Evolutionary conservation across 331 rosid genomes (phyloP), one percentile per base, ranked within the genome.

Genomic region (Dryas integrifolia): DNA sequence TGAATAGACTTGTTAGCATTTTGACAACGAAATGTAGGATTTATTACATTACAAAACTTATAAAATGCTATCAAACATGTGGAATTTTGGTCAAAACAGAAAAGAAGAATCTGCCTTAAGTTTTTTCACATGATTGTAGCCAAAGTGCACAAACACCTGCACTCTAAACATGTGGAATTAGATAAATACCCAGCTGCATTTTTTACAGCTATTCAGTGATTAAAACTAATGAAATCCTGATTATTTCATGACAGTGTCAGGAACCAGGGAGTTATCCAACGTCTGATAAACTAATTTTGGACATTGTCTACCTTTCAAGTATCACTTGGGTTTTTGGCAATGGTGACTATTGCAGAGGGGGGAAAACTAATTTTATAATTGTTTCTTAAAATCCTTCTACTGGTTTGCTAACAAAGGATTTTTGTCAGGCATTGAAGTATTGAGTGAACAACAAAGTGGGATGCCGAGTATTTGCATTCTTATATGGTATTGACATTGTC

Each of bases 401-500:
- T 2, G 45, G 5, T 16, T 0, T 59, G 18, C 18, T 59, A 35
- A 30, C 65, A 35, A 38, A 13, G 4, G 1, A 0, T 59, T 13
- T 30, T 59, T 49, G 24, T 12, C 45, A 59, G 65, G 65, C 65
- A 59, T 35, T 59, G 65, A 59, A 59, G 65, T 18, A 59, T 59
- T 59, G 65, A 59, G 26, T 7, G 58, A 16, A n/a, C 26, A 16
- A 53, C 4, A 53, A 53, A 2, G 7, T 44, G 48, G 48, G 9
- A 44, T 44, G 9, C 48, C 4, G 48, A 44, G 9, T 44, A 44
- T 44, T 44, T 44, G 48, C 35, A 30, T 30, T 30, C 35, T 30
- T 30, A 30, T 30, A 30, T 0, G 12, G 55, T 5, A 50, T 13
- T 15, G 3, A 50, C 18, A 14, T 50, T 50, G 55, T 5, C 55